Percentiles rank a stretch among this genome's conserved stretches.
Evolutionary conservation across 1,139 yeast species (phyloP).

Genomic region (Geotrichum histeridarum): DNA sequence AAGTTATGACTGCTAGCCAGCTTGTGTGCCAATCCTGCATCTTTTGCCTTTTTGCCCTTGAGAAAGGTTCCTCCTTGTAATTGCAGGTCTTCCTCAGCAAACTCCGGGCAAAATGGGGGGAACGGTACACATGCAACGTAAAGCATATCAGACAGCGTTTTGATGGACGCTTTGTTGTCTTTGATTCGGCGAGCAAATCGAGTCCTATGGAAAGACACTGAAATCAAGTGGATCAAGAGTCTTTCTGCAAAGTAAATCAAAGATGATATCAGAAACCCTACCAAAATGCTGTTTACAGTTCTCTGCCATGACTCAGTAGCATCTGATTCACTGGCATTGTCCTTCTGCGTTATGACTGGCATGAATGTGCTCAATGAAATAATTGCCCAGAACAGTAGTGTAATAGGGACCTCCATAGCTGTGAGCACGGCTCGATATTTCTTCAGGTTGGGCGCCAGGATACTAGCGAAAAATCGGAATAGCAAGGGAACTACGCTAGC

Average conservation of each 20-base stretch:
- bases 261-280: constrained; percentile 38
- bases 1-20: constrained; percentile 26
- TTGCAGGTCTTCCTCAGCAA: constrained; percentile 37
- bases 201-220: constrained; percentile 42
- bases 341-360: constrained; percentile 38
- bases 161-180: constrained; percentile 36
- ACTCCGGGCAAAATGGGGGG: constrained; percentile 38
- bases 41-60: constrained; percentile 23
- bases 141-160: constrained; percentile 34
- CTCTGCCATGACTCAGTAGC: constrained; percentile 37
- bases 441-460: constrained; percentile 37
- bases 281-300: constrained; percentile 37
- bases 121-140: constrained; percentile 38
- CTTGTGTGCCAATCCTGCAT: constrained; percentile 23
- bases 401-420: constrained; percentile 38
- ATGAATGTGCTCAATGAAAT: constrained; percentile 38
- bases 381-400: constrained; percentile 36
- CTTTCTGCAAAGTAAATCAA: constrained; percentile 39
- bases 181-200: constrained; percentile 40
- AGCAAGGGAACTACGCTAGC: constrained; percentile 37
- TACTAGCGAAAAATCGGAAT: constrained; percentile 32
- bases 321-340: constrained; percentile 20
- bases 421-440: constrained; percentile 36
- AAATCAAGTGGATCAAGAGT: constrained; percentile 38
- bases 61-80: constrained; percentile 33